Evolutionary conservation across 2,329 filamentous ascomycete species (phyloP), one percentile per base, ranked within the genome.

Genomic region (Cladosporium sp.): DNA sequence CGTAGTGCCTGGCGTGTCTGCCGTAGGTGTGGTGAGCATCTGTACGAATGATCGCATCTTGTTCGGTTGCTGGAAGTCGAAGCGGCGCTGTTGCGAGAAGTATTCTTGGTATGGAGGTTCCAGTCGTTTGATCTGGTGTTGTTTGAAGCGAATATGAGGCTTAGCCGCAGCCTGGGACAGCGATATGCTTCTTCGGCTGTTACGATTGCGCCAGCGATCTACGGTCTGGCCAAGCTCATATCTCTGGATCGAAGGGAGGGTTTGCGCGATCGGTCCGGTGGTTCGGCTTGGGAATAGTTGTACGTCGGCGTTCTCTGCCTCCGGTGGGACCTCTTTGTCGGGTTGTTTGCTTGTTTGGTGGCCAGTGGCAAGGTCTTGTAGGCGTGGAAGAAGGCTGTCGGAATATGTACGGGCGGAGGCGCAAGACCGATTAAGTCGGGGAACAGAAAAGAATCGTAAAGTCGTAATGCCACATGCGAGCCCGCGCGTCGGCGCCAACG

Each of bases 1-100:
- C 58, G 87, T 86, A 2, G 92, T 91, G 63, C 94, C 94, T 0
- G 89, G 86, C 23, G 93, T 97, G 79, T 99, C 95, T 66, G 89
- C 90, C 70, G 94, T 95, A 16, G 94, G 94, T 66, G 90, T 91
- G 21, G 89, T 90, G 67, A 94, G 77, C 72, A 98, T 80, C 76
- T 96, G 89, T 65, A 93, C 83, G 72, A 83, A 87, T 75, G 85
- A 89, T 71, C 88, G 84, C 93, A 97, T 97, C 4, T 39, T 65
- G 2, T 30, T 30, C 18, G 43, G 10, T 21, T 36, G n/a, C 23
- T 39, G 39, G 4, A 21, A 21, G 46, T 53, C 43, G 3, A 46
- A 13, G 3, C 26, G 21, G 32, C 60, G 60, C 48, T 56, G 11
- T 5, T 28, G 2, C 23, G 23, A 48, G 36, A 30, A 46, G 11